phyloP scores from a whole-genome alignment of 441 rosid genomes.

The Pelargonium citronellum region DNA sequence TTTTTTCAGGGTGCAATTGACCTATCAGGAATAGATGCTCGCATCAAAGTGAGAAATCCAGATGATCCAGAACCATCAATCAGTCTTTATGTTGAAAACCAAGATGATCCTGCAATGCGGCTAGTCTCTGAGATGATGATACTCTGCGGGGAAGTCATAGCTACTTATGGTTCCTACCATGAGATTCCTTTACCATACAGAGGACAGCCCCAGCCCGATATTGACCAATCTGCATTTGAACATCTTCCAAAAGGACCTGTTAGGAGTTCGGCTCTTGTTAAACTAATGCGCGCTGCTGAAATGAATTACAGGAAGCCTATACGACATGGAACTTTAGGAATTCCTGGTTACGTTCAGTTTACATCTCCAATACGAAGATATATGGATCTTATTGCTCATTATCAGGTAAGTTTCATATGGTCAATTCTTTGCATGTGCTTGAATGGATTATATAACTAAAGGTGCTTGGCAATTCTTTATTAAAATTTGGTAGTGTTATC shows the following conservation, averaged over 20 bases:
- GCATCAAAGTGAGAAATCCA: constrained; percentile 79
- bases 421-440: not conserved
- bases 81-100: constrained; percentile 80
- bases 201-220: constrained; percentile 90
- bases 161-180: constrained; percentile 64
- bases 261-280: constrained; percentile 66
- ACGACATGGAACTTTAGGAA: constrained; percentile 81
- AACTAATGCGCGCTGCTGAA: constrained; percentile 82
- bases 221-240: constrained; percentile 67
- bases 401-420: constrained; percentile 50
- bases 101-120: constrained; percentile 85
- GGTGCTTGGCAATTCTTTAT: too few relatives aligned
- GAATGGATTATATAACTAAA: too few relatives aligned
- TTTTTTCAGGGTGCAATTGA: constrained; percentile 78
- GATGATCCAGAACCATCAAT: constrained; percentile 79
- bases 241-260: constrained; percentile 98
- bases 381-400: constrained; percentile 95
- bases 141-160: constrained; percentile 90
- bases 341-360: constrained; percentile 97
- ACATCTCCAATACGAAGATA: constrained; percentile 97
- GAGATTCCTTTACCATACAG: constrained; percentile 83
- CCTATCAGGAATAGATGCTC: constrained; percentile 69
- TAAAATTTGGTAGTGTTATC: too few relatives aligned
- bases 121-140: constrained; percentile 97
- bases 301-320: constrained; percentile 74